Percentiles rank a stretch among this genome's conserved stretches.
phyloP scores from a whole-genome alignment of 768 basidiomycete genomes.

The Antrodiella citrinella region DNA sequence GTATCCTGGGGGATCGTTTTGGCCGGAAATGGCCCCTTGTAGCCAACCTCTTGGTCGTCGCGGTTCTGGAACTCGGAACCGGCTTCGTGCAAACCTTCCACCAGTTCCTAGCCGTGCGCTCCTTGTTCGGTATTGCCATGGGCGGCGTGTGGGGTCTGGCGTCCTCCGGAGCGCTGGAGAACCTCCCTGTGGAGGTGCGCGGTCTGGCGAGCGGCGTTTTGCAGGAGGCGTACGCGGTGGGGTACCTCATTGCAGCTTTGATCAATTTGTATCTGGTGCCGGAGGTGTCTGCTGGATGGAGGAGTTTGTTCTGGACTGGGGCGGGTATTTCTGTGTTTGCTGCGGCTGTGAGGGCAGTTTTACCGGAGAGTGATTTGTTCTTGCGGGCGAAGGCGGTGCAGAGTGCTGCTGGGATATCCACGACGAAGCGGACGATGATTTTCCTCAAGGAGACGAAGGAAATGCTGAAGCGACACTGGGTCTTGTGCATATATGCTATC shows the following conservation, averaged over 20 bases:
- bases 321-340: conserved; percentile 63
- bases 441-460: conserved; percentile 66
- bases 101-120: conserved; percentile 76
- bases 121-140: conserved; percentile 84
- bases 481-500: conserved; percentile 75
- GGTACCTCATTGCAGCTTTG: conserved; percentile 77
- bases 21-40: conserved; percentile 94
- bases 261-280: conserved; percentile 65
- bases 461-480: conserved; percentile 82
- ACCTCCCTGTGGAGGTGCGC: conserved; percentile 78
- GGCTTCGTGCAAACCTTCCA: conserved; percentile 73
- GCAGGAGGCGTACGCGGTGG: conserved; percentile 85
- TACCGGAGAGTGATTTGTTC: conserved; percentile 80
- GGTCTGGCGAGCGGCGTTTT: conserved; percentile 80
- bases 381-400: conserved; percentile 53
- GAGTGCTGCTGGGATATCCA: conserved; percentile 28
- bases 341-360: conserved; percentile 49
- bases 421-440: conserved; percentile 46
- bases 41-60: conserved; percentile 61
- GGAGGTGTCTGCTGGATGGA: conserved; percentile 40
- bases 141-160: conserved; percentile 87
- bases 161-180: conserved; percentile 78
- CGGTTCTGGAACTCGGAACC: conserved; percentile 66
- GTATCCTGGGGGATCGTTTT: conserved; percentile 78
- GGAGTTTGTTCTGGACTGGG: conserved; percentile 76